Conservation (phyloP, 164 flowering plant species). For the Piper betle region DNA sequence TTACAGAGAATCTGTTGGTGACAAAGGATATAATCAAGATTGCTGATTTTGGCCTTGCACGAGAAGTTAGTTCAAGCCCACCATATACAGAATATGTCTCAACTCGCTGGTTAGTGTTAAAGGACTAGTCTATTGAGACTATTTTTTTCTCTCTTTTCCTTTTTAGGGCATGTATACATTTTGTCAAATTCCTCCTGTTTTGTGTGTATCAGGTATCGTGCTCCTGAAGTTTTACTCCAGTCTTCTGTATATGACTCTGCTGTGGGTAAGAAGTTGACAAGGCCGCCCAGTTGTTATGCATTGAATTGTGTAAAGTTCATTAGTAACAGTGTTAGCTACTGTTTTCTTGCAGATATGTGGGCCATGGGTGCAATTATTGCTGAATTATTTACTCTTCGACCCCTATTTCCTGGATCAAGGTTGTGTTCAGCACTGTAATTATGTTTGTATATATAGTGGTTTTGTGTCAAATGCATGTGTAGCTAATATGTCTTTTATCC, state of each 20-base stretch:
- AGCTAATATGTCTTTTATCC: no score
- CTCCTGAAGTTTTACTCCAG: conserved; percentile 90
- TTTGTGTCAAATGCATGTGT: no score
- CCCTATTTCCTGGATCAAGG: conserved; percentile 87
- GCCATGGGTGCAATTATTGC: conserved; percentile 83
- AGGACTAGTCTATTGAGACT: no score
- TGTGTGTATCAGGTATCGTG: conserved; percentile 61
- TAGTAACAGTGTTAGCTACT: background rate
- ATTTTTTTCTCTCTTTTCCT: no score
- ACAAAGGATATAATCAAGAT: conserved; percentile 62
- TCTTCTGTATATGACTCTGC: conserved; percentile 68
- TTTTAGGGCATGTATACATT: background rate
- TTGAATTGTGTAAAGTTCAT: no score
- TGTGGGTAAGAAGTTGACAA: conserved; percentile 34
- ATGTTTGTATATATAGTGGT: no score
- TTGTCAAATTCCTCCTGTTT: background rate
- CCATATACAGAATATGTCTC: conserved; percentile 92
- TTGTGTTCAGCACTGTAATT: conserved; percentile 6
- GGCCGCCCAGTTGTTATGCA: no score
- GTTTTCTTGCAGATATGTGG: conserved; percentile 65
- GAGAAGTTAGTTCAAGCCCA: conserved; percentile 67
- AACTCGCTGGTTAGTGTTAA: conserved; percentile 58
- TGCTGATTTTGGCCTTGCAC: conserved; percentile 91
- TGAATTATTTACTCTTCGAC: conserved; percentile 62
- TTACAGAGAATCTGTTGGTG: conserved; percentile 73